A percentile compares a stretch with the other conserved stretches of the same genome.
These are phyloP conservation scores for Scenedesmus sp. DNA, from an alignment of 163 green algal species.

Conservation along the genomic window DNA sequence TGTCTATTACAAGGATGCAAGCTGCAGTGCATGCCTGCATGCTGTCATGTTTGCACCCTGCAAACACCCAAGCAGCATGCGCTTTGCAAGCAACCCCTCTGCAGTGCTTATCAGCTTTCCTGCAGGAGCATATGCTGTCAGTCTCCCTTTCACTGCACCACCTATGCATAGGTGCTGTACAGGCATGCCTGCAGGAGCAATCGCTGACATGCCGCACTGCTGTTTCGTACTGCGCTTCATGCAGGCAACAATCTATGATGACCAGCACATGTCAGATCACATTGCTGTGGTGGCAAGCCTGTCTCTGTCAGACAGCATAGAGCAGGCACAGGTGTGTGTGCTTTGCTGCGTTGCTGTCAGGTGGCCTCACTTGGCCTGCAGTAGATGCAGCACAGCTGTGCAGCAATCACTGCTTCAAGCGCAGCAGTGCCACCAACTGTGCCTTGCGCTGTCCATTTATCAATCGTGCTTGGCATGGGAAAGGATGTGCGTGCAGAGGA, in stretches of 20 bases:
- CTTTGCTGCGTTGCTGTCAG: too few species aligned
- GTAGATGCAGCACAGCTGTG: not conserved
- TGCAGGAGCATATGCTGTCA: not conserved
- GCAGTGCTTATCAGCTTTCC: not conserved
- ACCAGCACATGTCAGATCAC: slow-evolving; percentile 45
- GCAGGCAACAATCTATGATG: slow-evolving; percentile 49
- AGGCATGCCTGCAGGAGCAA: not conserved
- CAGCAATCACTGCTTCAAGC: too few species aligned
- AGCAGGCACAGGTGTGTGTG: slow-evolving; percentile 5
- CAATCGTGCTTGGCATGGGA: not conserved
- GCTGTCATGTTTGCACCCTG: not conserved
- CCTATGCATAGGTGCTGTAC: not conserved
- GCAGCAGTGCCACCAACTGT: not conserved
- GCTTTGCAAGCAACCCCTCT: not conserved
- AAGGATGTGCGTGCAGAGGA: not conserved
- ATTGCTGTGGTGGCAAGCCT: slow-evolving; percentile 26
- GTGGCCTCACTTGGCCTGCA: not conserved
- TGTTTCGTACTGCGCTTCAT: not conserved
- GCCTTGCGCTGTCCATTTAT: not conserved
- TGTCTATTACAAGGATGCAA: not conserved
- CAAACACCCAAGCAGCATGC: not conserved
- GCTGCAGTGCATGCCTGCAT: not conserved
- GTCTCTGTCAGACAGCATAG: not conserved
- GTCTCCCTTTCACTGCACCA: too few species aligned
- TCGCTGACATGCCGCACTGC: not conserved